Percentiles rank a stretch among this genome's conserved stretches.
These are phyloP conservation scores for Suhomyces sp. DNA, from an alignment of 805 yeast genomes.

Conservation along the genomic window DNA sequence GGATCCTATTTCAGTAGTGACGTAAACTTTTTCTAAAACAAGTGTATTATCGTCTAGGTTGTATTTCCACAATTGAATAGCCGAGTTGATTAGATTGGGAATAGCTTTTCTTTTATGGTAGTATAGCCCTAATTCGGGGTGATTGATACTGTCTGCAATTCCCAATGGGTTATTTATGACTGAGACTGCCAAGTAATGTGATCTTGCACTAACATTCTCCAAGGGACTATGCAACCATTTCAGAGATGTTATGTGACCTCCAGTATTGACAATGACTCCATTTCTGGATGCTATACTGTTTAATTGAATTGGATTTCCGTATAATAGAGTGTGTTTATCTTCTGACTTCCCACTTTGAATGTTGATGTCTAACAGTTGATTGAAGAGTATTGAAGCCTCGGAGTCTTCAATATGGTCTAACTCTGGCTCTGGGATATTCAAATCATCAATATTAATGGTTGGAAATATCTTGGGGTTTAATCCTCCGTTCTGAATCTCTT, in stretches of 20 bases:
- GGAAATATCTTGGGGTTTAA: constrained; percentile 13
- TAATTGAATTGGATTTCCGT: constrained; percentile 10
- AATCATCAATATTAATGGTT: not conserved
- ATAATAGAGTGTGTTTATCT: not conserved
- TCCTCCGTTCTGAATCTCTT: constrained; percentile 6
- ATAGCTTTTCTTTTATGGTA: constrained; percentile 18
- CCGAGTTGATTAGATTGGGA: constrained; percentile 25
- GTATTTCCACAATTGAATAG: constrained; percentile 47
- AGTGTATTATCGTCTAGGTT: constrained; percentile 26
- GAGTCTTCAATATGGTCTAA: not conserved
- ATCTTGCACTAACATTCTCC: constrained; percentile 7
- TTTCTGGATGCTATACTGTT: constrained; percentile 18
- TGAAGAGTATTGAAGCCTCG: not conserved
- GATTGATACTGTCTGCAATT: constrained; percentile 18
- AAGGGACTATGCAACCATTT: constrained; percentile 47
- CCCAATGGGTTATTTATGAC: constrained; percentile 36
- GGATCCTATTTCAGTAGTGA: constrained; percentile 45
- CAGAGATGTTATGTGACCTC: constrained; percentile 51
- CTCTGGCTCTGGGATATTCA: constrained; percentile 14
- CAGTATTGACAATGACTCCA: constrained; percentile 47
- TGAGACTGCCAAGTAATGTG: constrained; percentile 52
- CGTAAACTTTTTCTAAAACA: constrained; percentile 25
- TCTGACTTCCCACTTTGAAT: not conserved
- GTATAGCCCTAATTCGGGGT: constrained; percentile 33
- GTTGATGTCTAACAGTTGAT: not conserved